Conservation (phyloP, 225 moss, liverwort and hornwort species). For the Neckera pumila region DNA sequence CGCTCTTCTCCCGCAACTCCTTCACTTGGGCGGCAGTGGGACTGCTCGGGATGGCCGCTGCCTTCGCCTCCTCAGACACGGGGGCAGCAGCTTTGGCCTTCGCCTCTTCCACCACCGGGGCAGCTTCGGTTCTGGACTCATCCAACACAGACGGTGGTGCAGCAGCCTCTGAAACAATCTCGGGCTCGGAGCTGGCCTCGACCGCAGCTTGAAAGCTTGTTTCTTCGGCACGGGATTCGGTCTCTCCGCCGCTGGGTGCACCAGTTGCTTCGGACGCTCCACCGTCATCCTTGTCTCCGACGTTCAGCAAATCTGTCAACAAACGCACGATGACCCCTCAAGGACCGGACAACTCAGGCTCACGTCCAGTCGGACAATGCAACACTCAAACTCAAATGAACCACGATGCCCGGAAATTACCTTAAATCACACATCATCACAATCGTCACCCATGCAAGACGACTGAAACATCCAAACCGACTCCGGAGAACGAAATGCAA, state of each 20-base stretch:
- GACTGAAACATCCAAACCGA: background rate
- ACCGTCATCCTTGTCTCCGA: background rate
- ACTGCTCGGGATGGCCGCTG: background rate
- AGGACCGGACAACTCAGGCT: background rate
- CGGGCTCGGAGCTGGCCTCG: background rate
- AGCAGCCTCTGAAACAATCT: background rate
- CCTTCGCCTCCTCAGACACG: background rate
- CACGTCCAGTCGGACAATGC: background rate
- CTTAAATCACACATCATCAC: background rate
- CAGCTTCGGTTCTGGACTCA: background rate
- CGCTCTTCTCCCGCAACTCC: slow-evolving; percentile 68
- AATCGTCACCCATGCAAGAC: background rate
- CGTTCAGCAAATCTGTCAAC: slow-evolving; percentile 1
- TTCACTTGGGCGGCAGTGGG: slow-evolving; percentile 64
- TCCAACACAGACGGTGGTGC: background rate
- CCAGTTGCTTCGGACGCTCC: background rate
- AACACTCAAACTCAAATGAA: background rate
- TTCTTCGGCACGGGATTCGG: background rate
- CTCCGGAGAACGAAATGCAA: background rate
- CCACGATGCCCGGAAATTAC: background rate
- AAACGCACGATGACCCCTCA: slow-evolving; percentile 4
- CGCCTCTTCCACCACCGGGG: background rate
- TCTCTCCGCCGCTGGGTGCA: background rate
- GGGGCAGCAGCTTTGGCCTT: background rate
- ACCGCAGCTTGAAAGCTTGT: background rate